A percentile compares a stretch with the other conserved stretches of the same genome.
phyloP scores from a whole-genome alignment of 2,329 filamentous ascomycete species.

The Exophiala phaeomuriformis region DNA sequence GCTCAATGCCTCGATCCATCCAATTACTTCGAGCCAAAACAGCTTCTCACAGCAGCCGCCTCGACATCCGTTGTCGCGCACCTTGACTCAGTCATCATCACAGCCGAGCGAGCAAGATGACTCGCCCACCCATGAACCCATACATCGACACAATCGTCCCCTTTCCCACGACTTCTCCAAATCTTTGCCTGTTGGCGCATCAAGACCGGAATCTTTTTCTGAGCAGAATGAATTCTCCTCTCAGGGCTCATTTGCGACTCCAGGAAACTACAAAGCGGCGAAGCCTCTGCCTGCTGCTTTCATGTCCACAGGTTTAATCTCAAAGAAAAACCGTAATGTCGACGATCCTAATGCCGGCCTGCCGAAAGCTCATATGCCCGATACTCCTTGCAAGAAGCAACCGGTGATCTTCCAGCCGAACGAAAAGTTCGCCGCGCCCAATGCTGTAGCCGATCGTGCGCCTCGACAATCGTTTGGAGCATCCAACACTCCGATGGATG shows the following conservation, averaged over 20 bases:
- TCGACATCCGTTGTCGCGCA: conserved; percentile 76
- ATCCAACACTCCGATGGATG: conserved; percentile 74
- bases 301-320: conserved; percentile 88
- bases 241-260: conserved; percentile 59
- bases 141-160: conserved; percentile 43
- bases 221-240: conserved; percentile 30
- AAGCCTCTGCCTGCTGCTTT: conserved; percentile 77
- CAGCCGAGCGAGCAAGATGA: conserved; percentile 70
- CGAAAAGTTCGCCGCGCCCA: conserved; percentile 48
- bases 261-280: conserved; percentile 66
- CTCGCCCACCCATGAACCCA: conserved; percentile 56
- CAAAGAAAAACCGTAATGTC: conserved; percentile 81
- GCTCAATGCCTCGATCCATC: conserved; percentile 49
- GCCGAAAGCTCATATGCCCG: conserved; percentile 67
- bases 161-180: conserved; percentile 46
- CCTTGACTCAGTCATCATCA: conserved; percentile 80
- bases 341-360: conserved; percentile 55
- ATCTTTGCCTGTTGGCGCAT: conserved; percentile 63
- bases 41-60: conserved; percentile 32
- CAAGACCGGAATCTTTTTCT: conserved; percentile 44
- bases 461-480: conserved; percentile 67
- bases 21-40: conserved; percentile 36
- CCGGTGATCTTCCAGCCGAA: conserved; percentile 61
- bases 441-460: conserved; percentile 55
- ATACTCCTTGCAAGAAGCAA: conserved; percentile 92